A percentile compares a stretch with the other conserved stretches of the same genome.
Evolutionary conservation across 2,329 filamentous ascomycete species (phyloP).

Genomic region (Sordariomycetes sp.): DNA sequence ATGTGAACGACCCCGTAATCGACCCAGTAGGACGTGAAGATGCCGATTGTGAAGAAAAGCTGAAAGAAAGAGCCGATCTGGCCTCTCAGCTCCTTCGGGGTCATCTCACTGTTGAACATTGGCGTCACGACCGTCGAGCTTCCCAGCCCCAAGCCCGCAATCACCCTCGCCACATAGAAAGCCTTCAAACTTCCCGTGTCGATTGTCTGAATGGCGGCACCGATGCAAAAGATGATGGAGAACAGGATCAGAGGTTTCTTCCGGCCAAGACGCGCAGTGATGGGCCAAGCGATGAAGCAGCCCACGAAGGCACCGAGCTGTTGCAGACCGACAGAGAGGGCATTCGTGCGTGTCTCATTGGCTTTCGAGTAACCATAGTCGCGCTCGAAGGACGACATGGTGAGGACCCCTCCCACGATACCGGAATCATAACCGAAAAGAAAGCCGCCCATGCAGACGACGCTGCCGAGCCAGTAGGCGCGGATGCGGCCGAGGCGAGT

Average conservation of each 20-base stretch:
- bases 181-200: constrained; percentile 19
- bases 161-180: constrained; percentile 20
- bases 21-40: constrained; percentile 8
- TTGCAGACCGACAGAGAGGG: constrained; percentile 4
- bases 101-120: constrained; percentile 4
- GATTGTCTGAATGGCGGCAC: constrained; percentile 26
- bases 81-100: constrained; percentile 3
- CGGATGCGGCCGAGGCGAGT: background rate
- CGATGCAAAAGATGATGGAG: constrained; percentile 24
- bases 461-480: constrained; percentile 2
- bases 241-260: constrained; percentile 9
- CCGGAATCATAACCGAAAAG: constrained; percentile 3
- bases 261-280: constrained; percentile 2
- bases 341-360: constrained; percentile 4
- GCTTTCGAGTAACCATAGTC: constrained; percentile 5
- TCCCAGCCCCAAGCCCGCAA: constrained; percentile 20
- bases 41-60: constrained; percentile 4
- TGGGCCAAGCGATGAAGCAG: constrained; percentile 2
- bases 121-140: constrained; percentile 25
- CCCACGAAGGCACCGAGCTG: constrained; percentile 4
- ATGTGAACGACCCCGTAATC: constrained; percentile 6
- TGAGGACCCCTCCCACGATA: constrained; percentile 7
- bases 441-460: constrained; percentile 3
- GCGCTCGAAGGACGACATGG: constrained; percentile 6
- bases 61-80: constrained; percentile 3